These are phyloP conservation scores for Globisporangium spinosum DNA, from an alignment of 352 stramenopile species.

Conservation along the genomic window DNA sequence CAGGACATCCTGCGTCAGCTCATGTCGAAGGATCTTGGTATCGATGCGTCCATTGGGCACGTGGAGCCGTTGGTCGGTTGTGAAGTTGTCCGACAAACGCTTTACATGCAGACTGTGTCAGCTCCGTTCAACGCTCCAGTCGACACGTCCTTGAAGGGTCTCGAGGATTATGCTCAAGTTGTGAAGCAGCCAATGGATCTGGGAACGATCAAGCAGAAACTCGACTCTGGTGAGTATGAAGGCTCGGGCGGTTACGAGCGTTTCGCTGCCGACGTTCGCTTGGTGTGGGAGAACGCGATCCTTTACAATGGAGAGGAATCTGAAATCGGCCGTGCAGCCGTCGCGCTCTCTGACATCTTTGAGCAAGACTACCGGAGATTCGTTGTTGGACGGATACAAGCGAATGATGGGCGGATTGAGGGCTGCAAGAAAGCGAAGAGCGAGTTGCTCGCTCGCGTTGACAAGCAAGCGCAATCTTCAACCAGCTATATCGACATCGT, in stretches of 20 bases:
- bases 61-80: constrained; percentile 73
- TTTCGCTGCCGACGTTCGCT: constrained; percentile 73
- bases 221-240: constrained; percentile 78
- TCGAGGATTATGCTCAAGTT: constrained; percentile 85
- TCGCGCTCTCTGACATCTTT: constrained; percentile 76
- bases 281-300: constrained; percentile 83
- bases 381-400: constrained; percentile 50
- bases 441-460: constrained; percentile 21
- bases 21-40: constrained; percentile 77
- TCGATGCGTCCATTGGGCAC: constrained; percentile 68
- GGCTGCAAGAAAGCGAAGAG: constrained; percentile 41
- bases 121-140: constrained; percentile 82
- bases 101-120: constrained; percentile 82
- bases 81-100: constrained; percentile 75
- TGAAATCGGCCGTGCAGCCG: constrained; percentile 58
- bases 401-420: constrained; percentile 57
- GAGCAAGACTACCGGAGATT: constrained; percentile 81
- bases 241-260: constrained; percentile 43
- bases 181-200: constrained; percentile 91
- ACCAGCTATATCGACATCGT: constrained; percentile 55
- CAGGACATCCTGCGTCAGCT: constrained; percentile 81
- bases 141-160: constrained; percentile 63
- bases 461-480: constrained; percentile 27
- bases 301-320: constrained; percentile 80
- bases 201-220: constrained; percentile 77